Percentiles rank a stretch among this genome's conserved stretches.
Evolutionary conservation across 805 yeast species (phyloP).

Genomic region (Schizosaccharomyces cryophilus): DNA sequence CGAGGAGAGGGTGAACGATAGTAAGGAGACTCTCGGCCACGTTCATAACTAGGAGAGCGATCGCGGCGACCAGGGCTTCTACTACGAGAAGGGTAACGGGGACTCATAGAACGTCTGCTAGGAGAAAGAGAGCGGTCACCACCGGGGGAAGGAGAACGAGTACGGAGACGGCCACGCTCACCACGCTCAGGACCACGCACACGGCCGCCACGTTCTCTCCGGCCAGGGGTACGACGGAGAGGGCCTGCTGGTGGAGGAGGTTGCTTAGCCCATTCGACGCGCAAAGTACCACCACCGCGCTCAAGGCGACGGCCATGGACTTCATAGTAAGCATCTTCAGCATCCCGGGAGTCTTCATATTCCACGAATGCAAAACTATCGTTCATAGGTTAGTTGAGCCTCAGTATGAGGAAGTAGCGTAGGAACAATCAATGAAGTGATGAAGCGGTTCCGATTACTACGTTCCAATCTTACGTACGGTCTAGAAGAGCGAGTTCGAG

Average conservation of each 20-base stretch:
- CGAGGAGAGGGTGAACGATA: slow-evolving; percentile 1
- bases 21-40: not conserved
- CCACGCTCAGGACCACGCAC: not conserved
- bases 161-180: not conserved
- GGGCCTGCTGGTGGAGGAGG: not conserved
- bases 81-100: not conserved
- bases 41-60: not conserved
- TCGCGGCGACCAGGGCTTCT: not conserved
- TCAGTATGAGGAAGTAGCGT: too few relatives aligned
- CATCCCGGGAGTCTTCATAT: slow-evolving; percentile 13
- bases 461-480: slow-evolving; percentile 7
- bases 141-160: not conserved
- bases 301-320: slow-evolving; percentile 11
- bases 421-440: too few relatives aligned
- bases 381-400: not conserved
- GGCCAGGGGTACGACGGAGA: not conserved
- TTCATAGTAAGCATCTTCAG: slow-evolving; percentile 15
- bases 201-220: not conserved
- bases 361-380: slow-evolving; percentile 13
- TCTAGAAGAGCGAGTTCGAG: slow-evolving; percentile 8
- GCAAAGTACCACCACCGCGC: slow-evolving; percentile 10
- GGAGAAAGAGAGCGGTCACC: not conserved
- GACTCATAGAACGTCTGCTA: not conserved
- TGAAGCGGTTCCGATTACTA: not conserved
- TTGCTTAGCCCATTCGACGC: slow-evolving; percentile 8